Evolutionary conservation across 2,329 filamentous ascomycete genomes (phyloP).

Genomic region (Ilyonectria destructans): DNA sequence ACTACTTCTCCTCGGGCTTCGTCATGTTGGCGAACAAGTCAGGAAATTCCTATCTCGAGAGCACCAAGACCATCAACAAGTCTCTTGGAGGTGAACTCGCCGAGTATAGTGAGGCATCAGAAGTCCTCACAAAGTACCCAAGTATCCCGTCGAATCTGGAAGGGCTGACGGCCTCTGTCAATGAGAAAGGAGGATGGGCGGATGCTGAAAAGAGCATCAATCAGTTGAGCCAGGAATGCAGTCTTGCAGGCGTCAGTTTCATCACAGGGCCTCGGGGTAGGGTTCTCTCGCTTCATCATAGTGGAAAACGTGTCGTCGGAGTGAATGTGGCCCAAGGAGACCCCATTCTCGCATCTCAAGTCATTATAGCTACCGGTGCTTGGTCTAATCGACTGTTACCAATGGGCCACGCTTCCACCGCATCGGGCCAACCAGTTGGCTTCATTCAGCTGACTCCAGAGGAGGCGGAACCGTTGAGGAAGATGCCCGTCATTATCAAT

Average conservation of each 20-base stretch:
- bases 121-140: conserved; percentile 38
- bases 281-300: conserved; percentile 44
- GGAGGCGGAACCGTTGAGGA: conserved; percentile 69
- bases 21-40: conserved; percentile 48
- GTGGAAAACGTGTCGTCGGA: conserved; percentile 40
- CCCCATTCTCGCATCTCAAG: conserved; percentile 69
- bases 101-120: conserved; percentile 46
- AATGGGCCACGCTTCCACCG: conserved; percentile 73
- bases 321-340: conserved; percentile 54
- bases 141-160: conserved; percentile 43
- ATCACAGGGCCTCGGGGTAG: conserved; percentile 51
- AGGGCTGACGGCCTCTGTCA: conserved; percentile 48
- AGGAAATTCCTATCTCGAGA: conserved; percentile 44
- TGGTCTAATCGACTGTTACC: conserved; percentile 74
- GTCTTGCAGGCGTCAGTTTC: conserved; percentile 51
- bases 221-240: conserved; percentile 48
- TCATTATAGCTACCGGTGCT: conserved; percentile 78
- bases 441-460: conserved; percentile 74
- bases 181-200: conserved; percentile 53
- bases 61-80: conserved; percentile 35
- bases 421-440: conserved; percentile 77
- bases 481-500: conserved; percentile 74
- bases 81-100: conserved; percentile 39
- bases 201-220: conserved; percentile 50
- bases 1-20: conserved; percentile 54